Base-by-base conservation (phyloP, 129 eudicot species). In the Artemisia argyi region DNA sequence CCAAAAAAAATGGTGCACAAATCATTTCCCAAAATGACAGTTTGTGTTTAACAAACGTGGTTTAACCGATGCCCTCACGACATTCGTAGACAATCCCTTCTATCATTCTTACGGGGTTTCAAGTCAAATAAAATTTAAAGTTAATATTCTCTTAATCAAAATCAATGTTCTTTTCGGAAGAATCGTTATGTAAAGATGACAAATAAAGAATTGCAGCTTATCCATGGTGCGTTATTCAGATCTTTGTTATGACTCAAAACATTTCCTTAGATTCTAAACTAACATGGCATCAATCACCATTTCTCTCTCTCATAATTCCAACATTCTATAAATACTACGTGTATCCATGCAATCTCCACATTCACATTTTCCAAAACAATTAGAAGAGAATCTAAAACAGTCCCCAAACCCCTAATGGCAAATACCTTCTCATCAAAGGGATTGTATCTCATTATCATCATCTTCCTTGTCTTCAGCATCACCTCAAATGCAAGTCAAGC, bases 311-410 rank as follows among this genome's bases (percentile, higher is more conserved):
- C 35, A 44, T 24, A 7, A 14, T 18, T 35, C 42, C 66, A 70
- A 53, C 66, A 24, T 50, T 11, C 81, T 78, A 71, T 78, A 78
- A 70, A 54, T 71, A 71, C 76, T 24, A 69, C 7, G 42, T 55
- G 32, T 71, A 63, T 63, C 54, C 77, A 78, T 78, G 77, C 73
- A 71, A 55, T 64, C 52, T 77, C 47, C 48, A 44, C 72, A 62
- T 22, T 15, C 16, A 77, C 50, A 71, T 5, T 56, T 39, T 42
- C 24, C 16, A 55, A 15, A 75, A 52, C 46, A 39, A 39, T 28
- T 46, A 28, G 64, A 28, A 65, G 56, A 64, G 17, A 54, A 26
- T 61, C 7, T 16, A 77, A 78, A 12, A 39, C 66, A 68, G 56
- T 9, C 47, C 5, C 53, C 3, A 35, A 78, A 53, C 18, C 59